A percentile compares a stretch with the other conserved stretches of the same genome.
phyloP scores from a whole-genome alignment of 106 monocot species.

The Dendrobium catenatum region DNA sequence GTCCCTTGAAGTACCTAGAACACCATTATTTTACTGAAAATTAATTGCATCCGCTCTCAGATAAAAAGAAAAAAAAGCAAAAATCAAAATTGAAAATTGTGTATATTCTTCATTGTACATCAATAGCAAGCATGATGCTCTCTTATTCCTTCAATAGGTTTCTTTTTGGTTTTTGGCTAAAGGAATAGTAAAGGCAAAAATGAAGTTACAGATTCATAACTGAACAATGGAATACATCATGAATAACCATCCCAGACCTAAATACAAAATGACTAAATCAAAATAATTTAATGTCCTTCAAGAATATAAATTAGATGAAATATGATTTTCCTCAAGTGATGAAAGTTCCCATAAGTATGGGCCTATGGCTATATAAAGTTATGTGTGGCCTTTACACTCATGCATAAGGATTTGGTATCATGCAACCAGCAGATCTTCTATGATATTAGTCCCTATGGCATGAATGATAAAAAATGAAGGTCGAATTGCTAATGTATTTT shows the following conservation, averaged over 20 bases:
- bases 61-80: not conserved
- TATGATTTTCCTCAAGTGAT: not conserved
- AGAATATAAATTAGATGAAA: not conserved
- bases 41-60: not conserved
- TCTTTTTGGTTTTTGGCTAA: not conserved
- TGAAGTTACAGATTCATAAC: not conserved
- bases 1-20: constrained; percentile 70
- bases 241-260: not conserved
- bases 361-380: not conserved
- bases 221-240: not conserved
- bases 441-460: not conserved
- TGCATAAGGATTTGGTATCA: not conserved
- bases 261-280: not conserved
- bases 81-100: not conserved
- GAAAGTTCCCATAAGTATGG: not conserved
- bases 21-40: constrained; percentile 2
- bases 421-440: not conserved
- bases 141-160: not conserved
- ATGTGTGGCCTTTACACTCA: not conserved
- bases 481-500: not conserved
- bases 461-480: not conserved
- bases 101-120: not conserved
- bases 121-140: not conserved
- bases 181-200: not conserved
- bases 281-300: not conserved